Evolutionary conservation across 2,329 filamentous ascomycete genomes (phyloP).

Genomic region (Aureobasidium sp.): DNA sequence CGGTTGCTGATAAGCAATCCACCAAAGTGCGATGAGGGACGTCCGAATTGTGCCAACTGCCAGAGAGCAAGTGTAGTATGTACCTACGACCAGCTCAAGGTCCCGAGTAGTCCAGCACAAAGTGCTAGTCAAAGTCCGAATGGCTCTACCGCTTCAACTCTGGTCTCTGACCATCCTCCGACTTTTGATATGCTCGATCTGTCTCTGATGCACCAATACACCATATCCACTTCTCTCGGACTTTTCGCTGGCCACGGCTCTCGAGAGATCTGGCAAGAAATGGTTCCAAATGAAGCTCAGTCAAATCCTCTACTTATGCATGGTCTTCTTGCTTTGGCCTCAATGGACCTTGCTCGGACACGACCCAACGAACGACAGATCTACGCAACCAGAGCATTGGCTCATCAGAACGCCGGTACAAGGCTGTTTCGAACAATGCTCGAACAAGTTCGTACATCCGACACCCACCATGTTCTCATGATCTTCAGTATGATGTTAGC

Average conservation of each 20-base stretch:
- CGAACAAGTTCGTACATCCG: constrained; percentile 15
- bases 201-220: constrained; percentile 25
- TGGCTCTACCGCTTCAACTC: constrained; percentile 5
- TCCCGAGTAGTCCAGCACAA: not conserved
- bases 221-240: constrained; percentile 21
- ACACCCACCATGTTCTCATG: constrained; percentile 19
- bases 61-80: constrained; percentile 23
- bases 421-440: constrained; percentile 23
- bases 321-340: constrained; percentile 9
- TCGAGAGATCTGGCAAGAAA: constrained; percentile 15
- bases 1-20: not conserved
- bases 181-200: constrained; percentile 25
- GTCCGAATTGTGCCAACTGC: constrained; percentile 25
- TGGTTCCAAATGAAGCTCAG: constrained; percentile 9
- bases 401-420: constrained; percentile 25
- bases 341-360: constrained; percentile 4
- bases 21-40: constrained; percentile 24
- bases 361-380: constrained; percentile 9
- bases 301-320: constrained; percentile 12
- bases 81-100: constrained; percentile 17
- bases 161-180: not conserved
- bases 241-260: constrained; percentile 20
- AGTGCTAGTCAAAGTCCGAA: not conserved
- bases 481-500: constrained; percentile 24
- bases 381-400: constrained; percentile 23